Base-by-base conservation (phyloP, 805 yeast genomes). In the Candida incommunis region DNA sequence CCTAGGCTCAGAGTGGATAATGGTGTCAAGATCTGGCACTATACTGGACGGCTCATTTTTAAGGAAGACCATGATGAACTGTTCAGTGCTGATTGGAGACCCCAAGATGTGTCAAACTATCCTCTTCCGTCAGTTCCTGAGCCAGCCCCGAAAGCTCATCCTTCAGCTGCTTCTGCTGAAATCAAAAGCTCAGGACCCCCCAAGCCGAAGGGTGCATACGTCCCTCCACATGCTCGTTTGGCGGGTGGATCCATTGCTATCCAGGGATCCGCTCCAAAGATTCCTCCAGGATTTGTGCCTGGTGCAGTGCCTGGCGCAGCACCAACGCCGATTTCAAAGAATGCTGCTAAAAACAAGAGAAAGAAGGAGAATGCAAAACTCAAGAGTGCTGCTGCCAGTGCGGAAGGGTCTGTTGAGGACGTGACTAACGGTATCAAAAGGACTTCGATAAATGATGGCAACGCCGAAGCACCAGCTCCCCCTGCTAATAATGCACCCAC, bases 1-100 rank as follows among this genome's bases (percentile, higher is more conserved):
- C 99, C 99, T 51, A 75, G 99, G 56, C 74, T 92, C 55, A 78
- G 98, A 58, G 99, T 92, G 37, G 99, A 94, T 65, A 92, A 92
- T 62, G 90, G 96, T 48, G 79, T 82, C 54, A 84, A 85, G 64
- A 71, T 92, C 55, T 92, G 97, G 96, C 94, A 92, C 63, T 86
- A 79, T 45, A 70, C 78, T 48, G 98, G 98, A 42, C 75, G 79
- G 53, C 72, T 92, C 51, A 71, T 85, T 45, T 94, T 74, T 64
- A 72, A 75, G 54, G 78, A 77, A 56, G 95, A 87, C 52, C 86
- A 78, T 63, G 75, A 72, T 45, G 98, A 92, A 68, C 75, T 92
- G 50, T 75, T 76, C 57, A 66, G 81, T 35, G 88, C 82, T 44
- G 76, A 76, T 42, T 94, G 98, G 98, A 77, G 87, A 62, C 86